phyloP scores from a whole-genome alignment of 2,329 filamentous ascomycete species.

The Cercospora beticola region DNA sequence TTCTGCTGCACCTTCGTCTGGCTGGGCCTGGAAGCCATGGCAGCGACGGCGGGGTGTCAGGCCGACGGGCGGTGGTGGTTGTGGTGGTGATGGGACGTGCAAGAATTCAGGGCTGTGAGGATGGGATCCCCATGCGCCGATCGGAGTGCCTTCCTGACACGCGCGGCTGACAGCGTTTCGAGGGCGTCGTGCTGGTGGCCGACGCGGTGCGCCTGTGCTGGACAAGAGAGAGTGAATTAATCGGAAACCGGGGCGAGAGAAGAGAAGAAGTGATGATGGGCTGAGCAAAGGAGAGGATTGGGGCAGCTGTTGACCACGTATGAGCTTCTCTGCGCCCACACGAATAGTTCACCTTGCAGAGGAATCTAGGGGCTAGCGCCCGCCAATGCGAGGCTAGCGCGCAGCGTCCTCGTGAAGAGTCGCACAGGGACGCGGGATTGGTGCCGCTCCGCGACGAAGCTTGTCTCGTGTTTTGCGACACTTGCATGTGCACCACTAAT shows the following conservation, averaged over 20 bases:
- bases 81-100: not conserved
- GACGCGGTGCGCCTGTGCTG: not conserved
- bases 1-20: slow-evolving; percentile 20
- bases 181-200: slow-evolving; percentile 4
- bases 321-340: not conserved
- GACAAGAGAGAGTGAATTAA: not conserved
- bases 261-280: slow-evolving; percentile 1
- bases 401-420: not conserved
- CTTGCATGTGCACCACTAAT: not conserved
- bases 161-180: not conserved
- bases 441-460: not conserved
- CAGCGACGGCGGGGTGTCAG: not conserved
- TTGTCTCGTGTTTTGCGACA: not conserved
- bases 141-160: not conserved
- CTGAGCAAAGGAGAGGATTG: not conserved
- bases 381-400: not conserved
- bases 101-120: not conserved
- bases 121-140: slow-evolving; percentile 5
- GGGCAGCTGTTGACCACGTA: not conserved
- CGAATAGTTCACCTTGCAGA: not conserved
- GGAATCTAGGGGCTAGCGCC: not conserved
- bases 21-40: slow-evolving; percentile 26
- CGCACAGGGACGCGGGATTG: not conserved
- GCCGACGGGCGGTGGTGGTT: not conserved
- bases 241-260: not conserved